Base-by-base conservation (phyloP, 495 filamentous ascomycete genomes). In the Penicillium arizonense region DNA sequence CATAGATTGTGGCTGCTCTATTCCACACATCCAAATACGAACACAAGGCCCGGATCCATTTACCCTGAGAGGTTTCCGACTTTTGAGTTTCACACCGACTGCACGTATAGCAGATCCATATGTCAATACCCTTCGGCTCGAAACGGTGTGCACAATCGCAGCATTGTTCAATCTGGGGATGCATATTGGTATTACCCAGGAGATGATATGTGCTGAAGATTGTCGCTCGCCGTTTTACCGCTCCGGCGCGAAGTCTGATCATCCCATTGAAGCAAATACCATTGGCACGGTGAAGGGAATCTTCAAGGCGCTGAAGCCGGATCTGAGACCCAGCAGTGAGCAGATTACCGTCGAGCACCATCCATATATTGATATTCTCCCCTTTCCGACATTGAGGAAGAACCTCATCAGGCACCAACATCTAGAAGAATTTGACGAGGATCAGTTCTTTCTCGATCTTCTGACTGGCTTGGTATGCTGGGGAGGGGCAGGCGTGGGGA, bases 331-430 rank as follows among this genome's bases (percentile, higher is more conserved):
- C 1, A 65, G 13, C 38, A 50, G 42, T 3, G 59, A 68, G 16
- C 64, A 68, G 20, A 65, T 68, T 14, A 63, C 58, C 14, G 52
- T 55, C 21, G n/a, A 51, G 34, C 65, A 68, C 38, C 59, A 59
- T 48, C 65, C 65, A 23, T 58, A 48, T 16, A 64, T 68, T 2
- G 65, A 68, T 35, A 50, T 66, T 32, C 38, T 66, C 3, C 65
- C 65, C 1, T 68, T 63, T 14, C 65, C 55, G 20, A 61, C 60
- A 8, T 35, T 68, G 2, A 53, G 65, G 37, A 61, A 59, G 12
- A 66, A 66, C 37, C 55, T 68, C 33, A 55, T 68, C 28, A 30
- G 28, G 9, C 28, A 30, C 36, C 46, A 24, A 11, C 50, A 44
- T 28, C 51, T 49, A 14, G 30, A 53, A 1, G 62, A 53, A 6